Evolutionary conservation across 208 protist genomes (phyloP).

Genomic region (Naegleria fowleri): DNA sequence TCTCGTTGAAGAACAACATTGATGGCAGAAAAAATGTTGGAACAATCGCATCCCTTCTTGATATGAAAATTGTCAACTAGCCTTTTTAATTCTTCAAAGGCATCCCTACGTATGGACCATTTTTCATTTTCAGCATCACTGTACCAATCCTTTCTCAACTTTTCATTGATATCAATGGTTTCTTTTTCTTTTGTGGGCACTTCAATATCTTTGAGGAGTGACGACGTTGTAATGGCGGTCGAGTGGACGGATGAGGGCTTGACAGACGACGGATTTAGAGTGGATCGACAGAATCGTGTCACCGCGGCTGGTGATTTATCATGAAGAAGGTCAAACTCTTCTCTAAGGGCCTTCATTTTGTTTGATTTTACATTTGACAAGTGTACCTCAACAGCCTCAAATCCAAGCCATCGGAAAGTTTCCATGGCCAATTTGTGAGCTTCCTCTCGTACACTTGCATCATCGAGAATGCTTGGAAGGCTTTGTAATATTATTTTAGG

Average conservation of each 20-base stretch:
- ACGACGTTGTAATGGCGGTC: not conserved
- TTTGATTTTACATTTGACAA: not conserved
- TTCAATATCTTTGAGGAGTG: not conserved
- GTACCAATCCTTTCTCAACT: slow-evolving; percentile 15
- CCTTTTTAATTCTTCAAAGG: not conserved
- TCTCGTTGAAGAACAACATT: not conserved
- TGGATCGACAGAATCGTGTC: not conserved
- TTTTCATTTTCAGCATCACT: not conserved
- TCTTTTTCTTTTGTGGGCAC: not conserved
- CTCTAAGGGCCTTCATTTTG: not conserved
- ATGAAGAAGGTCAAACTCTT: not conserved
- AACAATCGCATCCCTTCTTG: not conserved
- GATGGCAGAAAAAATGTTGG: not conserved
- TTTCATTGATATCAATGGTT: not conserved
- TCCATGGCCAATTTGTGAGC: not conserved
- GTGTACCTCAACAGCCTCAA: not conserved
- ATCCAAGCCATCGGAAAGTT: not conserved
- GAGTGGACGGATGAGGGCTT: too few species aligned
- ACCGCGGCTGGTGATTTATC: not conserved
- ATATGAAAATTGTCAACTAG: not conserved
- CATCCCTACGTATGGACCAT: not conserved
- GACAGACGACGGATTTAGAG: not conserved
- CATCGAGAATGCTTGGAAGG: not conserved
- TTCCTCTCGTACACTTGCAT: not conserved
- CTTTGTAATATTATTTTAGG: not conserved